A percentile compares a stretch with the other conserved stretches of the same genome.
phyloP scores from a whole-genome alignment of 176 grass and related monocot species.

The Alloteropsis semialata region DNA sequence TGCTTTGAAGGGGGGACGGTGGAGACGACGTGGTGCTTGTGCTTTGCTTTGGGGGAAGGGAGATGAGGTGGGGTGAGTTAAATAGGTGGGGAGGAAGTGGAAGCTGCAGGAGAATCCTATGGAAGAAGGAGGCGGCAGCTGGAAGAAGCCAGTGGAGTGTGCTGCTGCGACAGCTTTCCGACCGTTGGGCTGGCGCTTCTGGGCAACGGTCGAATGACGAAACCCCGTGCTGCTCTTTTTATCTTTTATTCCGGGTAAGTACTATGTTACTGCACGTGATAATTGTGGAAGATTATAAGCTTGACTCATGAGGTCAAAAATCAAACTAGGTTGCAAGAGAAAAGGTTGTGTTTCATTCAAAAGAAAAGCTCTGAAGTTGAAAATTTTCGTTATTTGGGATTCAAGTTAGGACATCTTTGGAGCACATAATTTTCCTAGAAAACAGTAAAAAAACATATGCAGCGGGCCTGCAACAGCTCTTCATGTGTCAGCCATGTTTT shows the following conservation, averaged over 20 bases:
- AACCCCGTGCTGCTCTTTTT: not conserved
- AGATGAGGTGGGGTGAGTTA: not conserved
- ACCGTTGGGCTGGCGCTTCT: conserved; percentile 24
- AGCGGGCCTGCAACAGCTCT: not conserved
- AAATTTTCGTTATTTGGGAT: too few species aligned
- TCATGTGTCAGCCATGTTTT: not conserved
- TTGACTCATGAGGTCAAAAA: not conserved
- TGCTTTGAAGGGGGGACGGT: not conserved
- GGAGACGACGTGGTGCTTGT: not conserved
- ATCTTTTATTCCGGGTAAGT: too few species aligned
- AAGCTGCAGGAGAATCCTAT: conserved; percentile 18
- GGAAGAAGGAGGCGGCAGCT: conserved; percentile 16
- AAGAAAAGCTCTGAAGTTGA: not conserved
- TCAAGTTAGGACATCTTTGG: not conserved
- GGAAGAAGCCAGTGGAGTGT: conserved; percentile 38
- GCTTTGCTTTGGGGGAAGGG: conserved; percentile 19
- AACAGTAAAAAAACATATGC: not conserved
- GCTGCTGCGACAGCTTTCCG: not conserved
- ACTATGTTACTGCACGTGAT: too few species aligned
- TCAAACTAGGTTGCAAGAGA: not conserved
- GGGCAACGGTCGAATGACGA: conserved; percentile 37
- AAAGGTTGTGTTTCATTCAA: not conserved
- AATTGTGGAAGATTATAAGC: not conserved
- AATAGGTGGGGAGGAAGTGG: not conserved
- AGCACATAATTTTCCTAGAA: not conserved